phyloP scores from a whole-genome alignment of 495 filamentous ascomycete species.

The Aspergillus baeticus region DNA sequence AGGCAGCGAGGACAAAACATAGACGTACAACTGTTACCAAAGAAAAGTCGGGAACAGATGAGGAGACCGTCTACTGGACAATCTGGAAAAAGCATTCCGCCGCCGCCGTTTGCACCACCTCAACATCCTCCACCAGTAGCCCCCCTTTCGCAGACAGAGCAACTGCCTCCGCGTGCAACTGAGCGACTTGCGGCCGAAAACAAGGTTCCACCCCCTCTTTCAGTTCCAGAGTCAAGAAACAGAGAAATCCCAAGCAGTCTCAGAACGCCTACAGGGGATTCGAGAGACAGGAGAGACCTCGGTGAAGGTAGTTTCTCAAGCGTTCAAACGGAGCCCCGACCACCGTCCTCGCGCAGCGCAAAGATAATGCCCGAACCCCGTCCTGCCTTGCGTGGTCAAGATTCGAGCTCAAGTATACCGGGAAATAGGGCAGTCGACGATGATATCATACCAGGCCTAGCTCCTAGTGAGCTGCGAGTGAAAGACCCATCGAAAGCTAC shows the following conservation, averaged over 20 bases:
- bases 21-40: slow-evolving; percentile 36
- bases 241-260: slow-evolving; percentile 25
- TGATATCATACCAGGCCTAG: slow-evolving; percentile 29
- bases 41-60: slow-evolving; percentile 47
- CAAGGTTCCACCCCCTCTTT: slow-evolving; percentile 20
- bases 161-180: slow-evolving; percentile 27
- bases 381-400: slow-evolving; percentile 19
- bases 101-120: slow-evolving; percentile 25
- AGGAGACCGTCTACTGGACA: slow-evolving; percentile 41
- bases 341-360: slow-evolving; percentile 32
- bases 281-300: slow-evolving; percentile 14
- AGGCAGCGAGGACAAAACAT: slow-evolving; percentile 35
- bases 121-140: slow-evolving; percentile 20
- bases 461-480: slow-evolving; percentile 25
- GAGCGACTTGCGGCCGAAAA: slow-evolving; percentile 25
- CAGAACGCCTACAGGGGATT: slow-evolving; percentile 17
- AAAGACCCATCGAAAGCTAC: slow-evolving; percentile 27
- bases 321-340: slow-evolving; percentile 21
- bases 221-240: slow-evolving; percentile 23
- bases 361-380: slow-evolving; percentile 19
- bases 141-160: slow-evolving; percentile 17
- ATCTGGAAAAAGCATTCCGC: slow-evolving; percentile 25
- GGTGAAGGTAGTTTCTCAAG: slow-evolving; percentile 18
- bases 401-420: slow-evolving; percentile 18
- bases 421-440: slow-evolving; percentile 30